Evolutionary conservation across 805 yeast genomes (phyloP), one percentile per base, ranked within the genome.

Genomic region (Metschnikowia cubensis): DNA sequence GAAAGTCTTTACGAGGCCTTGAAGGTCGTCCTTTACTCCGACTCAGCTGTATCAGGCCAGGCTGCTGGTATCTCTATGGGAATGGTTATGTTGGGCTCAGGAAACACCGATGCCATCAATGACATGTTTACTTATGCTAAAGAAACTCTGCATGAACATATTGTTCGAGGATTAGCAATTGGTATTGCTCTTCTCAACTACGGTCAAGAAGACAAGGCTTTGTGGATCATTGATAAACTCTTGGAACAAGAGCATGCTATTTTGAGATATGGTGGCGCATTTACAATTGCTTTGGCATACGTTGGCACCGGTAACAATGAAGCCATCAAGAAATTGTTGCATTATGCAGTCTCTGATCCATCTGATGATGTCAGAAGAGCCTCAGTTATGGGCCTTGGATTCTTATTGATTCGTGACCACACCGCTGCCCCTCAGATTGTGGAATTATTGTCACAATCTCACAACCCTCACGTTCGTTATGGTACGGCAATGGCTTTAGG

Each of bases 401-500:
- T 94, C 70, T 85, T 94, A 43, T 76, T 94, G 58, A 77, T 92
- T 52, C 87, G 96, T 64, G 95, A 91, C 66, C 88, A 89, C 68
- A 84, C 90, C 14, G 90, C 96, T 0, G 92, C 94, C 18, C 99
- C 99, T 50, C 86, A 95, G 58, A 87, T 94, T 72, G 97, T 94
- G 35, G 96, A 92, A 67, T 76, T 94, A 50, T 77, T 94, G 59
- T 82, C 96, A 0, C 96, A 90, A 68, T 88, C 96, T 0, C 97
- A 94, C 68, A 94, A 94, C 67, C 96, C 99, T 13, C 97, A 94
- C 65, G 98, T 94, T 35, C 87, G 99, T 68, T 94, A 94, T 66
- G 99, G 99, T 74, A 88, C 97, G 32, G 96, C 98, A 1, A 76
- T 94, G 82, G 99, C 99, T 0, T 79, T 94, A 55, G 99, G 97